These are phyloP conservation scores for Actinomortierella wolfii DNA, from an alignment of 371 early-diverging fungal species.

Conservation along the genomic window DNA sequence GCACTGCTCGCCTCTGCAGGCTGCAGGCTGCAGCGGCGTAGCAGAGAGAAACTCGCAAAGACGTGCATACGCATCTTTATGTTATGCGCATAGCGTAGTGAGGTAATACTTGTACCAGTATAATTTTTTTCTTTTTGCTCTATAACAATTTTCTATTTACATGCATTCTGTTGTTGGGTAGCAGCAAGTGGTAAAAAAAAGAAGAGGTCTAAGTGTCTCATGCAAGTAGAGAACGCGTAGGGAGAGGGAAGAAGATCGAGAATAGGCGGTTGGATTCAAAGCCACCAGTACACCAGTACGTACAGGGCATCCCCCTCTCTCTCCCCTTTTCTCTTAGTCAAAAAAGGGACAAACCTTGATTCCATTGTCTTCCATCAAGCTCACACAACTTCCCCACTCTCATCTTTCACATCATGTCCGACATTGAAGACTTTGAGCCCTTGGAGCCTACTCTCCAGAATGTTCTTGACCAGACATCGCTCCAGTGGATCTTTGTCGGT, in stretches of 20 bases:
- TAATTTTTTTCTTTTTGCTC: no score
- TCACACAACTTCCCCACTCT: no score
- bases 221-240: neutral
- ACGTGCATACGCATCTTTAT: no score
- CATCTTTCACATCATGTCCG: constrained; percentile 14
- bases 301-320: neutral
- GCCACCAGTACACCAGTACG: neutral
- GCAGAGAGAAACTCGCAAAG: no score
- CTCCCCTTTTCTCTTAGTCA: neutral
- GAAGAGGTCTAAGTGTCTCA: no score
- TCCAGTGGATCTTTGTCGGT: constrained; percentile 98
- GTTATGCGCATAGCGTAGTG: no score
- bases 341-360: constrained; percentile 2
- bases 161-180: no score
- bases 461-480: constrained; percentile 91
- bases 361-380: neutral
- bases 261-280: constrained; percentile 21
- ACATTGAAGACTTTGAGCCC: constrained; percentile 62
- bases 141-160: no score
- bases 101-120: no score
- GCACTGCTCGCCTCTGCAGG: no score
- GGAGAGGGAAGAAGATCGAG: constrained; percentile 18
- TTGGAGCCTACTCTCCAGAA: constrained; percentile 90
- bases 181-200: no score
- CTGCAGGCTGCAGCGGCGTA: no score